Base-by-base conservation (phyloP, 1,284 basidiomycete genomes). In the Ustilago bromivora region DNA sequence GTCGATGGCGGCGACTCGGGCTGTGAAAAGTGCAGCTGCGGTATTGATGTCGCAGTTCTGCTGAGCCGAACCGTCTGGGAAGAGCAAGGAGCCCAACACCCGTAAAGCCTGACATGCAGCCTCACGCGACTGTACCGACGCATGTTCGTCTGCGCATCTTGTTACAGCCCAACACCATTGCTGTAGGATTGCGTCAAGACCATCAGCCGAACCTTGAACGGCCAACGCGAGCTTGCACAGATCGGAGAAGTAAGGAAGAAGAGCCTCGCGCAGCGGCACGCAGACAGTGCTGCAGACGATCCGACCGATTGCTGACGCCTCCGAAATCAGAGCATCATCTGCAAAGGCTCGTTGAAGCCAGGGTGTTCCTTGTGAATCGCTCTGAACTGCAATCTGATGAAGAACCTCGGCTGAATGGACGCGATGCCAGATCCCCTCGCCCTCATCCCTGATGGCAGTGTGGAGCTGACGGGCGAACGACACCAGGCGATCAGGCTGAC, bases 61-160 rank as follows among this genome's bases (percentile, higher is more conserved):
- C 40, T 15, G 17, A 11, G 43, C 10, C 36, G 31, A 19, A 3
- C 56, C 40, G 6, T 51, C 43, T 3, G 74, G 70, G 76, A 78
- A 74, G 6, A 78, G 68, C 12, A 70, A 28, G 7, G 49, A 28
- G 13, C 71, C 71, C 9, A 78, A 55, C 3, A 69, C 67, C 0
- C 71, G 61, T 57, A 74, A 19, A 3, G 76, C 63, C 17, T 65
- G 57, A n/a, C 57, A 57, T 3, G 71, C 76, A 15, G 76, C 71
- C 49, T 78, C 76, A 35, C 76, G 66, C 32, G 76, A 78, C 34
- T 78, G 76, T n/a, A 78, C 76, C 0, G 76, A 78, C 28, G 72
- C 63, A 17, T 74, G 57, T 52, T 78, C 76, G 53, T 74, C 71
- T 12, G 71, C 71, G 36, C 76, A 78, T 31, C 38, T 57, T 15